These are phyloP conservation scores for Skeletonema grethae DNA, from an alignment of 108 stramenopile species.

Conservation along the genomic window DNA sequence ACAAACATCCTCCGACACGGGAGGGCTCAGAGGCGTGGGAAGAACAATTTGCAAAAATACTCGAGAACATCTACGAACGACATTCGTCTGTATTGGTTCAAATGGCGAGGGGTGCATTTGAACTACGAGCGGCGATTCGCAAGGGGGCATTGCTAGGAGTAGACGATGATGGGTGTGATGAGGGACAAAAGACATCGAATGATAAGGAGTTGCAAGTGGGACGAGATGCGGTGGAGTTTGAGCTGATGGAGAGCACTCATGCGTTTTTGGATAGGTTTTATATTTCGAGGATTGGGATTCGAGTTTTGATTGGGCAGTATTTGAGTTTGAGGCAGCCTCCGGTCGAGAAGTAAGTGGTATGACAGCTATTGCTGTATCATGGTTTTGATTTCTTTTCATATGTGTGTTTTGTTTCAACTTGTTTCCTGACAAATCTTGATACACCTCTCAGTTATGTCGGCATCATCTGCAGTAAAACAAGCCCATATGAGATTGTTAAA, in stretches of 20 bases:
- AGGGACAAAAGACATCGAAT: conserved; percentile 11
- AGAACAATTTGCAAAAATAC: conserved; percentile 70
- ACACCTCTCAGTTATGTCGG: conserved; percentile 71
- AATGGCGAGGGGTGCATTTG: conserved; percentile 96
- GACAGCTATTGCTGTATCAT: neutral
- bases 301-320: conserved; percentile 97
- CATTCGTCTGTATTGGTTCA: conserved; percentile 94
- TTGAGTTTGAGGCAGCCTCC: conserved; percentile 85
- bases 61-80: conserved; percentile 92
- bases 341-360: conserved; percentile 55
- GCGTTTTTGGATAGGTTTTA: conserved; percentile 97
- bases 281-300: conserved; percentile 96
- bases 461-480: conserved; percentile 78
- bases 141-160: conserved; percentile 24
- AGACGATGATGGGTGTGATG: conserved; percentile 36
- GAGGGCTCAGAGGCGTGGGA: conserved; percentile 65
- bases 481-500: conserved; percentile 95
- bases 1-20: conserved; percentile 68
- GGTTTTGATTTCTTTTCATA: neutral
- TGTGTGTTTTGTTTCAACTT: neutral
- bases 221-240: conserved; percentile 44
- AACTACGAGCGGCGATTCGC: conserved; percentile 82
- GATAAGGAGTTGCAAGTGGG: conserved; percentile 13
- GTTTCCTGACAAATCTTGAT: neutral
- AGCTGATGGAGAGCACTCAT: conserved; percentile 83